Evolutionary conservation across 2,329 filamentous ascomycete genomes (phyloP).

Genomic region (Colletotrichum kahawae): DNA sequence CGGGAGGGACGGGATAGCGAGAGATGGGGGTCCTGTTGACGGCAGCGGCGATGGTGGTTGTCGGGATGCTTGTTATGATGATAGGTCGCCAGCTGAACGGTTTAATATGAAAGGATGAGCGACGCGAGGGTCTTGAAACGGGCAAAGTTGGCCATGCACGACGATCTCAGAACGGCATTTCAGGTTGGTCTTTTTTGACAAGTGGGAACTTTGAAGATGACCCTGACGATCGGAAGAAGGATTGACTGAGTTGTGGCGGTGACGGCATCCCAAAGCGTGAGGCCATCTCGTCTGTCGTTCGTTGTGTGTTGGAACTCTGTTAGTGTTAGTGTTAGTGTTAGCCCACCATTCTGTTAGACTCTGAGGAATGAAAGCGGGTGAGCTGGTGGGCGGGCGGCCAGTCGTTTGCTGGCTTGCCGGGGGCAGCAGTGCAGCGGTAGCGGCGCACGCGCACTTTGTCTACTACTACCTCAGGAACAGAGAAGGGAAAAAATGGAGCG

Average conservation of each 20-base stretch:
- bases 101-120: conserved; percentile 9
- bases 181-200: background rate
- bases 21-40: background rate
- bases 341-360: background rate
- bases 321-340: background rate
- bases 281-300: background rate
- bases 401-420: background rate
- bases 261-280: background rate
- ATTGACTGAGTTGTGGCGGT: background rate
- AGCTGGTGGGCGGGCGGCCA: background rate
- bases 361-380: background rate
- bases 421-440: background rate
- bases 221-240: conserved; percentile 5
- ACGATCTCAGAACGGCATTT: conserved; percentile 2
- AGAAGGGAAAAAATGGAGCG: background rate
- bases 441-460: background rate
- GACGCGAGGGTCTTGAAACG: conserved; percentile 14
- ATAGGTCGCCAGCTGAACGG: background rate
- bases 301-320: background rate
- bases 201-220: background rate
- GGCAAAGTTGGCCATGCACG: background rate
- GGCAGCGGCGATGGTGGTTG: background rate
- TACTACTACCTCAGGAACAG: background rate
- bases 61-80: background rate
- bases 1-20: background rate